Base-by-base conservation (phyloP, 305 asterid genomes). In the Fraxinus angustifolia region DNA sequence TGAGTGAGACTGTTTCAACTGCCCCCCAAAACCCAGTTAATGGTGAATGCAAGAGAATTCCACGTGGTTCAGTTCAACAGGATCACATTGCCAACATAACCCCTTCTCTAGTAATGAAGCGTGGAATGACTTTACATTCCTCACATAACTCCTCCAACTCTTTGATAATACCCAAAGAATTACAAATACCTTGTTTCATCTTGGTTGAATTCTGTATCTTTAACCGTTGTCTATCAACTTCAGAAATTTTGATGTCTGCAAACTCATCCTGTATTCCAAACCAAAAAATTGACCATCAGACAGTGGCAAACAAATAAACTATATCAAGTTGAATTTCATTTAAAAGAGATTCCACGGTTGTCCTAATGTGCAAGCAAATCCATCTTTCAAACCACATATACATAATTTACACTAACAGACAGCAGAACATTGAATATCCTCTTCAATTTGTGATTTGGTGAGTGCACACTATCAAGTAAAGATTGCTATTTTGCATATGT, bases 221-320 rank as follows among this genome's bases (percentile, higher is more conserved):
- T 16, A 88, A 76, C 86, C 82, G 84, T 82, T 84, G 85, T 77
- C 87, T 87, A 85, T 91, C 91, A 42, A 89, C 90, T 83, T 85
- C 82, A 42, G 93, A 91, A 80, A 87, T 86, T 79, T 87, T 73
- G 79, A 86, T 86, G 73, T 80, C 91, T 45, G 83, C 80, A 17
- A 81, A 73, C 38, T 89, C 93, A 76, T 91, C 96, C 97, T 93
- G 90, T 33, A 78, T 58, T 56, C 38, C 28, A 56, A 36, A 34
- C 36, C 58, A 68, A 83, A 19, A 48, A 78, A 50, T 73, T 8
- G 83, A 28, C 42, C 42, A 77, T 33, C 60, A 4, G 72, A 72
- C 53, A n/a, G 21, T 60, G 76, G 80, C 70, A 75, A 58, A 80
- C 40, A 33, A 72, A 71, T 62, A 79, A 62, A 71, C 17, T 17